These are phyloP conservation scores for Cryptosporidium canis DNA, from an alignment of 169 alveolate genomes.

Conservation along the genomic window DNA sequence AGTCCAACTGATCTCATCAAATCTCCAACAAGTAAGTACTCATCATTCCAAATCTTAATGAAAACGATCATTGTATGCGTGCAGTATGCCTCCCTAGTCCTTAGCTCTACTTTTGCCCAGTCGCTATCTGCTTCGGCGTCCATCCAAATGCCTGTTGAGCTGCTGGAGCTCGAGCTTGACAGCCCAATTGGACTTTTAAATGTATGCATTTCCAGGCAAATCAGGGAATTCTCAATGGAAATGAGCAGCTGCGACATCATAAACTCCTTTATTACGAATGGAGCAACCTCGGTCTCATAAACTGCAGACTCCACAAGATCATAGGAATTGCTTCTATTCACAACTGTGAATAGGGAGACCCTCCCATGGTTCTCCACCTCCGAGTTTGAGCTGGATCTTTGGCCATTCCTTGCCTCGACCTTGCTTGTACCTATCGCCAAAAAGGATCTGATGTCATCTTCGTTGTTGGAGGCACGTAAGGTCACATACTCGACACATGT, in stretches of 20 bases:
- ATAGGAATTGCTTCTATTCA: neutral
- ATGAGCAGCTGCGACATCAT: conserved; percentile 1
- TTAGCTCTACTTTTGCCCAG: neutral
- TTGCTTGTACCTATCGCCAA: conserved; percentile 48
- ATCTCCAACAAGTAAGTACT: conserved; percentile 60
- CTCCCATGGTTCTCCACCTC: neutral
- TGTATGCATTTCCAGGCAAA: neutral
- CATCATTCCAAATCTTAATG: conserved; percentile 30
- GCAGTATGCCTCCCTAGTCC: neutral
- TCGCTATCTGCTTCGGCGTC: neutral
- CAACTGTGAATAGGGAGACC: neutral
- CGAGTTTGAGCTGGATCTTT: neutral
- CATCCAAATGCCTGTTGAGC: conserved; percentile 4
- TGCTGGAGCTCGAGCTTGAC: conserved; percentile 1
- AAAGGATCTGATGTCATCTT: conserved; percentile 11
- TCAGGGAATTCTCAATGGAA: conserved; percentile 44
- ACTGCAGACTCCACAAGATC: conserved; percentile 1
- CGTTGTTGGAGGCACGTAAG: neutral
- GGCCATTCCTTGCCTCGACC: neutral
- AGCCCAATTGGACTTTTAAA: neutral
- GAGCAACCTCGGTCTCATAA: conserved; percentile 31
- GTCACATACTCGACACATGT: conserved; percentile 56
- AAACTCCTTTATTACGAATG: conserved; percentile 44
- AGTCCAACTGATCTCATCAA: conserved; percentile 70
- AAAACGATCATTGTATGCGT: conserved; percentile 71